Evolutionary conservation across 2,329 filamentous ascomycete genomes (phyloP).

Genomic region (Alternaria ethzedia): DNA sequence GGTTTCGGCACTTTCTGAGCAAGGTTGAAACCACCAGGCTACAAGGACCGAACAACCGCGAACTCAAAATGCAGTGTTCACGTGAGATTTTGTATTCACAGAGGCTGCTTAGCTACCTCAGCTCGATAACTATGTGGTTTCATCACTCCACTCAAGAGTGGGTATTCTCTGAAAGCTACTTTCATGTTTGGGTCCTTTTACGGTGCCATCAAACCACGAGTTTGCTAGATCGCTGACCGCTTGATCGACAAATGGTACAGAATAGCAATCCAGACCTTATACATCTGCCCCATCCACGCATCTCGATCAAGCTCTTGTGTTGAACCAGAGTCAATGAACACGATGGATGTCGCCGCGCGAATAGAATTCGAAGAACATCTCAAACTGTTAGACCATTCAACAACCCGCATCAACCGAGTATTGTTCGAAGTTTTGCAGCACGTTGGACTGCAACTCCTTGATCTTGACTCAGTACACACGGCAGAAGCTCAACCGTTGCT

Average conservation of each 20-base stretch:
- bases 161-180: background rate
- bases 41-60: background rate
- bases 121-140: background rate
- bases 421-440: background rate
- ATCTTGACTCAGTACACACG: background rate
- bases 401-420: background rate
- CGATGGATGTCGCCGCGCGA: background rate
- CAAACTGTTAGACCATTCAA: background rate
- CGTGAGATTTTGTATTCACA: background rate
- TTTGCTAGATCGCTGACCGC: background rate
- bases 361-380: background rate
- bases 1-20: background rate
- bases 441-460: background rate
- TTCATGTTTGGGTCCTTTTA: background rate
- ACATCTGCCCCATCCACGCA: background rate
- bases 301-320: rapidly evolving
- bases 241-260: background rate
- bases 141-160: background rate
- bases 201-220: background rate
- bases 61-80: background rate
- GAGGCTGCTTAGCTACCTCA: background rate
- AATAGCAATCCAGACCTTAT: background rate
- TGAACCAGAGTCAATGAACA: background rate
- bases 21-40: background rate
- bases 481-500: background rate